Evolutionary conservation across 1,284 basidiomycete genomes (phyloP).

Genomic region (Rhodotorula glutinis): DNA sequence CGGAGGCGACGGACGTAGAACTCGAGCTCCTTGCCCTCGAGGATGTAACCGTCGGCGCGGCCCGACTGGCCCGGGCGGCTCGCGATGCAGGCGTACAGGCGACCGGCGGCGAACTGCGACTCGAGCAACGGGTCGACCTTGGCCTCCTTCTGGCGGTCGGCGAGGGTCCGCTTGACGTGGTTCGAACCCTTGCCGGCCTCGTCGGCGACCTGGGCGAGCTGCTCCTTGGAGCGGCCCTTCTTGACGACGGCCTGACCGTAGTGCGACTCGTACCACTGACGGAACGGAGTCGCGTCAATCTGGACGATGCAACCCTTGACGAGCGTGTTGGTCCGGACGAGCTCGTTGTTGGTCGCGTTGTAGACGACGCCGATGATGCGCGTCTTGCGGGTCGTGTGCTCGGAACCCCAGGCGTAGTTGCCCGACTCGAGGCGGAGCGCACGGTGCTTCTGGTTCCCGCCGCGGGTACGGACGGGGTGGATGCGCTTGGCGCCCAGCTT

Average conservation of each 20-base stretch:
- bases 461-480: slow-evolving; percentile 87
- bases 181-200: slow-evolving; percentile 76
- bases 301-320: slow-evolving; percentile 94
- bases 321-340: slow-evolving; percentile 95
- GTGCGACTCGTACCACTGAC: slow-evolving; percentile 96
- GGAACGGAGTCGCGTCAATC: slow-evolving; percentile 92
- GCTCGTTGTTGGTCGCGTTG: slow-evolving; percentile 97
- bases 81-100: slow-evolving; percentile 82
- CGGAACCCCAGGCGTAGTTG: slow-evolving; percentile 96
- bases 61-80: slow-evolving; percentile 92
- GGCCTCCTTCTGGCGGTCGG: slow-evolving; percentile 86
- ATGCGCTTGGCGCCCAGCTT: slow-evolving; percentile 90
- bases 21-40: slow-evolving; percentile 97
- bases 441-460: slow-evolving; percentile 88
- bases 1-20: slow-evolving; percentile 86
- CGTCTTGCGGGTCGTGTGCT: slow-evolving; percentile 86
- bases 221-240: slow-evolving; percentile 62
- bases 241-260: slow-evolving; percentile 88
- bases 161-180: slow-evolving; percentile 77
- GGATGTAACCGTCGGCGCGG: slow-evolving; percentile 88
- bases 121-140: slow-evolving; percentile 87
- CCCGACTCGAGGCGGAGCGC: slow-evolving; percentile 89
- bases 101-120: slow-evolving; percentile 77
- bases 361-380: slow-evolving; percentile 92
- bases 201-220: slow-evolving; percentile 52